Conservation (phyloP, 495 filamentous ascomycete species). For the Mytilinidion resinicola region DNA sequence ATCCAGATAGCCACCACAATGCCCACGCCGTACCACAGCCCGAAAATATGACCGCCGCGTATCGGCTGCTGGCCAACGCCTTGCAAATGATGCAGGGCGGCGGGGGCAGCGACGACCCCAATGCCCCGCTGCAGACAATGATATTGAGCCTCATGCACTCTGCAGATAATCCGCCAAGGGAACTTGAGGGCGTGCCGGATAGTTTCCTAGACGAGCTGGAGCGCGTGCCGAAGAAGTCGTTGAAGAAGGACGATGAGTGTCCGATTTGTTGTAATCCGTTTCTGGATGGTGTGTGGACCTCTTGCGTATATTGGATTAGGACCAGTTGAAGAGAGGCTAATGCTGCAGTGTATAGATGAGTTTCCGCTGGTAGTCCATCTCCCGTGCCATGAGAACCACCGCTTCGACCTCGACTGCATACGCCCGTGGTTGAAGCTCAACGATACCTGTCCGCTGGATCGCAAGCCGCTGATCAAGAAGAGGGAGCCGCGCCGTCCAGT, state of each 20-base stretch:
- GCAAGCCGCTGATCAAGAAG: constrained; percentile 71
- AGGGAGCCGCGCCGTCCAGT: constrained; percentile 50
- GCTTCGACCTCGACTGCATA: constrained; percentile 94
- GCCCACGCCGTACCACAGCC: constrained; percentile 65
- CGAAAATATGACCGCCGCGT: constrained; percentile 60
- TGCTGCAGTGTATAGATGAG: constrained; percentile 38
- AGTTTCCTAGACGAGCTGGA: constrained; percentile 79
- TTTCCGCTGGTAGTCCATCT: constrained; percentile 82
- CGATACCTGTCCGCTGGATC: constrained; percentile 82
- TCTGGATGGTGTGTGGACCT: constrained; percentile 56
- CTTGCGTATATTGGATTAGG: neutral
- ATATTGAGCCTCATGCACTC: constrained; percentile 55
- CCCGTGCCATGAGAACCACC: constrained; percentile 73
- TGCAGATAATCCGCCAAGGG: constrained; percentile 58
- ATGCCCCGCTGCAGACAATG: constrained; percentile 54
- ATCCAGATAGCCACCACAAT: constrained; percentile 45
- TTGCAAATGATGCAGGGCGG: constrained; percentile 41
- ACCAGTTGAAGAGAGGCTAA: neutral
- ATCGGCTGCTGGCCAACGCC: constrained; percentile 55
- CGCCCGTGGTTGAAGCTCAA: constrained; percentile 83
- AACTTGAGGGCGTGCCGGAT: constrained; percentile 70
- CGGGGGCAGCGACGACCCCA: constrained; percentile 24
- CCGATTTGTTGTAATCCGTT: constrained; percentile 83
- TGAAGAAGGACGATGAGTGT: constrained; percentile 65
- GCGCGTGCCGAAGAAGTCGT: constrained; percentile 60